These are phyloP conservation scores for Mycena filopes DNA, from an alignment of 768 basidiomycete genomes.

Conservation along the genomic window DNA sequence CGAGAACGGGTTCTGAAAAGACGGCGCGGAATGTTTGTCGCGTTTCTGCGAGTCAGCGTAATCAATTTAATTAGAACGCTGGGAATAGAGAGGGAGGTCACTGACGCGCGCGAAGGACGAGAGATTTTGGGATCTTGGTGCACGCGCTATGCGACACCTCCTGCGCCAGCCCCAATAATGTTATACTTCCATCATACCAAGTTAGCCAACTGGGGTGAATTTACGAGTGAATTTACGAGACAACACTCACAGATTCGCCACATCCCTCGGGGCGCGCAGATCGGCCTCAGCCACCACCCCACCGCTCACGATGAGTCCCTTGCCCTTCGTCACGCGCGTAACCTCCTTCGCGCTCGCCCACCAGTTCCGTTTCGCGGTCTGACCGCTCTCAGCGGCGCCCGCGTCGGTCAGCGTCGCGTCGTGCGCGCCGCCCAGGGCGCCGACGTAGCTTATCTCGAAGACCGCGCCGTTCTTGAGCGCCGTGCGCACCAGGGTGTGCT, in stretches of 20 bases:
- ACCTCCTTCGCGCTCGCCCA: conserved; percentile 85
- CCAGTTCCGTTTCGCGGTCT: conserved; percentile 79
- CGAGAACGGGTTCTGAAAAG: conserved; percentile 76
- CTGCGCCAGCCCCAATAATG: conserved; percentile 74
- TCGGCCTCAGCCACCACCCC: conserved; percentile 71
- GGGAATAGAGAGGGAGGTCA: conserved; percentile 21
- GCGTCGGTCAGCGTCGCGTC: conserved; percentile 56
- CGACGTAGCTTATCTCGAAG: conserved; percentile 84
- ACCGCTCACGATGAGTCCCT: conserved; percentile 76
- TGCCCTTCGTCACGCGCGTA: conserved; percentile 83
- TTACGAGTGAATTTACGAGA: background rate
- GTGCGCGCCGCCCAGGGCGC: conserved; percentile 73
- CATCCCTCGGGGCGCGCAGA: conserved; percentile 76
- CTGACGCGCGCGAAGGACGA: conserved; percentile 81
- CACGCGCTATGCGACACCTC: conserved; percentile 73
- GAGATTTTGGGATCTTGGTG: conserved; percentile 69
- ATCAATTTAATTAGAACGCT: background rate
- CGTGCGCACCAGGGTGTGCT: conserved; percentile 84
- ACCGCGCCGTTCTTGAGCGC: conserved; percentile 85
- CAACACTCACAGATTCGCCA: conserved; percentile 75
- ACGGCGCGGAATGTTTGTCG: conserved; percentile 85
- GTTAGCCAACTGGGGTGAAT: conserved; percentile 4
- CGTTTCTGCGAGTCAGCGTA: conserved; percentile 70
- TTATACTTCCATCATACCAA: conserved; percentile 59
- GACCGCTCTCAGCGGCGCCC: conserved; percentile 63